Base-by-base conservation (phyloP, 352 stramenopile genomes). In the Bremia lactucae region DNA sequence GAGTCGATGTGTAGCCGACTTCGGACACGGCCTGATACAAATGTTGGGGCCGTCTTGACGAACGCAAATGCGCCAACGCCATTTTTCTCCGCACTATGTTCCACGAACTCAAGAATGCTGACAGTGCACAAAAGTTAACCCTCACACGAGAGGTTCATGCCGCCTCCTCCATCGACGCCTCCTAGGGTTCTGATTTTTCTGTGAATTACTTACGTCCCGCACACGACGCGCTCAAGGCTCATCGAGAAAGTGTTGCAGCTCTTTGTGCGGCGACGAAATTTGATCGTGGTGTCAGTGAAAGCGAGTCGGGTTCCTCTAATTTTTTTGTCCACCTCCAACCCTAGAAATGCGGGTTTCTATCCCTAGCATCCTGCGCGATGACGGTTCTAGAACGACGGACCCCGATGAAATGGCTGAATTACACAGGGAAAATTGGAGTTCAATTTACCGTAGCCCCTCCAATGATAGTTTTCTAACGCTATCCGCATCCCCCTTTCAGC, bases 41-140 rank as follows among this genome's bases (percentile, higher is more conserved):
- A 55, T 13, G 40, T 40, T 2, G 45, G 40, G 0, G 55, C 40
- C 19, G 18, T 52, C 0, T 60, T 0, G 45, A 60, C 2, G 45
- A 49, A 9, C 45, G 51, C 31, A 51, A 55, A 4, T 28, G 52
- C 1, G 2, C 34, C 0, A 31, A 46, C 15, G 45, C 45, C 23
- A 55, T 60, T 8, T 48, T 55, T 4, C 28, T 49, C 7, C 35
- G 36, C 3, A 3, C 20, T 2, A 6, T 33, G 1, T 59, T 25
- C 33, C 2, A 41, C 1, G 42, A 59, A 9, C 39, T 49, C 6
- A 16, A 16, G 0, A 10, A 38, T 5, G 18, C 25, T 2, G 25
- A 52, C 10, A 15, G 15, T 2, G 1, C 36, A 18, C 14, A n/a
- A 2, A 34, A 16, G 36, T 6, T 23, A 4, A 5, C 21, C 4